These are phyloP conservation scores for Theileria orientalis DNA, from an alignment of 169 alveolate genomes.

Conservation along the genomic window DNA sequence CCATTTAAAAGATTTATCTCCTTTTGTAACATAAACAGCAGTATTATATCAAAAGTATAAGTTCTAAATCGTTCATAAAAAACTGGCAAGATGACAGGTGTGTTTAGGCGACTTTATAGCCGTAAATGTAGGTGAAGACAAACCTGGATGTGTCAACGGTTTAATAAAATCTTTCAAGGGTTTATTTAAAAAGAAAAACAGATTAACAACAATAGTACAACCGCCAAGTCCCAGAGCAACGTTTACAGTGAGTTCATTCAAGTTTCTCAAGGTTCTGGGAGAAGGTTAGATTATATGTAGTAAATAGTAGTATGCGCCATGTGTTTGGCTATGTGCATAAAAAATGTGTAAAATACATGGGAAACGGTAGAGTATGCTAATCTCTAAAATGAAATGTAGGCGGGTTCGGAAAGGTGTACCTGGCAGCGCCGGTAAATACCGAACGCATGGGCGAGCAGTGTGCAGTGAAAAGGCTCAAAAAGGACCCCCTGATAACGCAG, in stretches of 20 bases:
- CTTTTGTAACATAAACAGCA: too few species aligned
- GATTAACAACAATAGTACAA: not conserved
- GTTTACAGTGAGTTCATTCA: conserved; percentile 18
- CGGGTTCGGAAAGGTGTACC: conserved; percentile 91
- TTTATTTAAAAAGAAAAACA: conserved; percentile 6
- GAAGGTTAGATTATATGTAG: conserved; percentile 27
- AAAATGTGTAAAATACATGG: too few species aligned
- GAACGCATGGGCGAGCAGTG: conserved; percentile 61
- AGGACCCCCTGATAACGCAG: conserved; percentile 77
- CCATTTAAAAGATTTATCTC: too few species aligned
- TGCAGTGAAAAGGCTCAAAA: conserved; percentile 82
- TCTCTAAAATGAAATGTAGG: conserved; percentile 67
- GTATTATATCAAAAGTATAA: too few species aligned
- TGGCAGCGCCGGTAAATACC: conserved; percentile 78
- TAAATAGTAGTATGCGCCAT: too few species aligned
- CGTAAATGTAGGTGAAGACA: conserved; percentile 10
- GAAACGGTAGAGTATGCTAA: not conserved
- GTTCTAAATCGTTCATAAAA: too few species aligned
- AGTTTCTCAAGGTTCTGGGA: conserved; percentile 51
- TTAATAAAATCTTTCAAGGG: conserved; percentile 21
- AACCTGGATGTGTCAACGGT: conserved; percentile 52
- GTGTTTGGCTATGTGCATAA: too few species aligned
- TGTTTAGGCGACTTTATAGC: too few species aligned
- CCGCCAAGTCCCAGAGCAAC: not conserved
- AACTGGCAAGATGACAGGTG: not conserved